These are phyloP conservation scores for Lithospermum erythrorhizon DNA, from an alignment of 257 asterid species.

Conservation along the genomic window DNA sequence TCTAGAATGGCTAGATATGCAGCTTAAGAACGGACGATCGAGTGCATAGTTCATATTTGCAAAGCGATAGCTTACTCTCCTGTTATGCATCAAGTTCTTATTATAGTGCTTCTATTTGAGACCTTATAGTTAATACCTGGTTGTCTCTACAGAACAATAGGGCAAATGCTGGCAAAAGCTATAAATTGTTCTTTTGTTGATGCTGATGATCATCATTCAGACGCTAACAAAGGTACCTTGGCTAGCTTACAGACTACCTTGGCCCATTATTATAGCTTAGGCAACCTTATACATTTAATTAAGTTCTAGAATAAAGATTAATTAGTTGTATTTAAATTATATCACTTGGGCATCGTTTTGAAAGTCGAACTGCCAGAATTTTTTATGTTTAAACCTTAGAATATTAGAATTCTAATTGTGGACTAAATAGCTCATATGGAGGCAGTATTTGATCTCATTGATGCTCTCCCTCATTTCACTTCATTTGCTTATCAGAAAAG, in stretches of 20 bases:
- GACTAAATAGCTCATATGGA: background rate
- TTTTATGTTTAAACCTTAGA: background rate
- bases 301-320: background rate
- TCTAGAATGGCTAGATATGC: no score
- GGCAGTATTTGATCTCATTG: background rate
- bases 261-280: no score
- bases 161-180: conserved; percentile 50
- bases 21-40: background rate
- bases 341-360: background rate
- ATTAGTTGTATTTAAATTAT: background rate
- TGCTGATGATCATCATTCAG: conserved; percentile 73
- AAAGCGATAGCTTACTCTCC: background rate
- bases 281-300: background rate
- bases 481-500: conserved; percentile 15
- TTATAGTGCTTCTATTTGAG: background rate
- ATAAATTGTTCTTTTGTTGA: conserved; percentile 48
- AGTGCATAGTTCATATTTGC: background rate
- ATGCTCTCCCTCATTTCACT: background rate
- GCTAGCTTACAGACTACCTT: no score
- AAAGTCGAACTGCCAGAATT: background rate
- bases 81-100: background rate
- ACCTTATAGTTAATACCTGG: background rate
- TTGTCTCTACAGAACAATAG: conserved; percentile 46
- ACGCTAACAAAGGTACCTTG: conserved; percentile 76
- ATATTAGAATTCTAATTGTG: background rate